Evolutionary conservation across 352 stramenopile species (phyloP), one percentile per base, ranked within the genome.

Genomic region (Phytophthora vignae): DNA sequence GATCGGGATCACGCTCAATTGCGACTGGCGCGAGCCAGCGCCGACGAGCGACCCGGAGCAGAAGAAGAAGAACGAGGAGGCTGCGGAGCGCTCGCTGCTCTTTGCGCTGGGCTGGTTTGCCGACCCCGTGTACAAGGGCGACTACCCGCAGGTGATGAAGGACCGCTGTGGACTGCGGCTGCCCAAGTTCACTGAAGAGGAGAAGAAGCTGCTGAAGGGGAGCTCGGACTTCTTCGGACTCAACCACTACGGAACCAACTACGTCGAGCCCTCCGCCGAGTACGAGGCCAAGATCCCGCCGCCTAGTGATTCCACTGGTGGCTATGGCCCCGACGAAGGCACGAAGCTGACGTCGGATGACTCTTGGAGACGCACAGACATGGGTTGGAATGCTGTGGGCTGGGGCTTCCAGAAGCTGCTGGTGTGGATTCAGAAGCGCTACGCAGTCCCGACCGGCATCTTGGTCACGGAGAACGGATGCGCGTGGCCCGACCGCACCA

Each of bases 221-320:
- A 97, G 87, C 57, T 85, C 70, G 33, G 97, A 99, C 69, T 99
- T 98, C 75, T 93, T 99, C 40, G 96, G 94, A 2, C 75, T 99
- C 1, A 99, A 99, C 79, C 93, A 98, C 76, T 99, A 99, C 79
- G 88, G 85, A 33, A 89, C 87, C 17, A 74, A 65, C 60, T 90
- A 88, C 58, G 46, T 54, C 4, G 82, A 76, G 67, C 78, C 81
- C 3, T 87, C 79, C 5, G 60, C 75, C 17, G 80, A 76, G 55
- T 91, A 79, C 19, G 55, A 87, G 33, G 76, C 65, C n/a, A 74
- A 79, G 9, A 76, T 81, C 21, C 31, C 60, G 2, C 73, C 79
- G 10, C 70, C 77, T 14, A 73, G 73, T 29, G 71, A 79, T 33
- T 59, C 5, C 33, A 81, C 71, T 29, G 80, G 82, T 8, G 66